These are phyloP conservation scores for Diplocarpon rosae DNA, from an alignment of 2,329 filamentous ascomycete genomes.

Conservation along the genomic window DNA sequence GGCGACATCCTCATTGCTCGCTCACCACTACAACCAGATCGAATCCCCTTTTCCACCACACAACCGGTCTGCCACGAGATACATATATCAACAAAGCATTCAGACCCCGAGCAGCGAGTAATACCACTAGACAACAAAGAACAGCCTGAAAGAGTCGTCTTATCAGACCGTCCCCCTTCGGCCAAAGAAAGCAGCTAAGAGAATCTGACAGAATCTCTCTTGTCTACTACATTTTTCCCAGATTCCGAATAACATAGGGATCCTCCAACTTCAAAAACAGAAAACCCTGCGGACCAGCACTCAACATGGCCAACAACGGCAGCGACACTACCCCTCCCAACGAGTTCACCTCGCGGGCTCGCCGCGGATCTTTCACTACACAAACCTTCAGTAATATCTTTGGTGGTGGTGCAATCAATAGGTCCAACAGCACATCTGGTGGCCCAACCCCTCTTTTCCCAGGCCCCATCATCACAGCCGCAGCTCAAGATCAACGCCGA, in stretches of 20 bases:
- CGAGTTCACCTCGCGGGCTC: slow-evolving; percentile 29
- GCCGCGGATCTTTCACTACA: slow-evolving; percentile 36
- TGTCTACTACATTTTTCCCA: neutral
- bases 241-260: neutral
- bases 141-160: slow-evolving; percentile 1
- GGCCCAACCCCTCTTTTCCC: slow-evolving; percentile 35
- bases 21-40: too few species aligned
- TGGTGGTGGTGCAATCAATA: slow-evolving; percentile 26
- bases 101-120: slow-evolving; percentile 8
- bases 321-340: slow-evolving; percentile 29
- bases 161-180: slow-evolving; percentile 7
- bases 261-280: neutral
- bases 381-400: slow-evolving; percentile 38
- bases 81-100: slow-evolving; percentile 8
- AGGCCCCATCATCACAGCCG: slow-evolving; percentile 36
- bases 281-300: neutral
- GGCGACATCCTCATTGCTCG: too few species aligned
- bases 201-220: slow-evolving; percentile 15
- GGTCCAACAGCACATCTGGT: slow-evolving; percentile 38
- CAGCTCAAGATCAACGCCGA: slow-evolving; percentile 47
- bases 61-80: neutral
- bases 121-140: slow-evolving; percentile 11
- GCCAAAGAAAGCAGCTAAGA: slow-evolving; percentile 20
- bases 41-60: too few species aligned
- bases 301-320: slow-evolving; percentile 33